Conservation (phyloP, 768 basidiomycete species). For the Scleroderma bovista region DNA sequence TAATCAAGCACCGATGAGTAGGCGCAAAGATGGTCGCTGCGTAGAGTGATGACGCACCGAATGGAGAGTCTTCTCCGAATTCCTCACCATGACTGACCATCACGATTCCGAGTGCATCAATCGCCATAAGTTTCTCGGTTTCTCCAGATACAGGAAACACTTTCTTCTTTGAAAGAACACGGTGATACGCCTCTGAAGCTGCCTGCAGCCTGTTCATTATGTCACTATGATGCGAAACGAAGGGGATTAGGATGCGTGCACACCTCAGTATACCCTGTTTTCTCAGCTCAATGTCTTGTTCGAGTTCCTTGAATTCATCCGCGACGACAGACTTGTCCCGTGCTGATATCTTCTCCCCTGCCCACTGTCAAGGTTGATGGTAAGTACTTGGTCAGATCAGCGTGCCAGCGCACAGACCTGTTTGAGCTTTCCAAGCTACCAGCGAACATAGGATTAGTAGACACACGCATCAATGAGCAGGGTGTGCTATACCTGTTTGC, state of each 20-base stretch:
- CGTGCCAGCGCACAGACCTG: conserved; percentile 45
- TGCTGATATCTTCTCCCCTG: conserved; percentile 81
- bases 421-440: conserved; percentile 69
- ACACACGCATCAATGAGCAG: background rate
- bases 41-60: conserved; percentile 39
- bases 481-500: conserved; percentile 49
- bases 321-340: conserved; percentile 75
- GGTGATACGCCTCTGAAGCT: conserved; percentile 69
- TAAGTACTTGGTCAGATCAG: conserved; percentile 18
- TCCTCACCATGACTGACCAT: conserved; percentile 86
- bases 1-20: background rate
- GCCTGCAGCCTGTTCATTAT: conserved; percentile 49
- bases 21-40: background rate
- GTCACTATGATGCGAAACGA: background rate
- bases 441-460: conserved; percentile 3
- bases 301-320: conserved; percentile 76
- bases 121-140: conserved; percentile 62
- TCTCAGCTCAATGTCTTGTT: conserved; percentile 79
- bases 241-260: conserved; percentile 21
- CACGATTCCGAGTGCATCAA: conserved; percentile 77
- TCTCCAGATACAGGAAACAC: conserved; percentile 56
- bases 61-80: conserved; percentile 69
- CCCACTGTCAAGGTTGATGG: conserved; percentile 61
- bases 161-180: conserved; percentile 71
- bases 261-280: conserved; percentile 70